Evolutionary conservation across 441 rosid genomes (phyloP).

Genomic region (Caryocar brasiliense): DNA sequence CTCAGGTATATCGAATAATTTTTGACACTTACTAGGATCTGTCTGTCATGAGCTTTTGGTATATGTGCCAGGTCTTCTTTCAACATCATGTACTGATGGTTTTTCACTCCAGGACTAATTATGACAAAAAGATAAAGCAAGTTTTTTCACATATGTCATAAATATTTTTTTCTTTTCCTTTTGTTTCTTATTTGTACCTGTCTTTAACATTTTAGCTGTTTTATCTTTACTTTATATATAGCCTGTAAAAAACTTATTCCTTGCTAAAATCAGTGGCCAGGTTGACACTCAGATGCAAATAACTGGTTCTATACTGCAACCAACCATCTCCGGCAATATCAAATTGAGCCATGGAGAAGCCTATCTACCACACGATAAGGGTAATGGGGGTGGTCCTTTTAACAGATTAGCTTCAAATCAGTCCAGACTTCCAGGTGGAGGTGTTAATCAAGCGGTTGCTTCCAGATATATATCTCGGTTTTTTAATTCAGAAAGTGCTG

Average conservation of each 20-base stretch:
- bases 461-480: slow-evolving; percentile 80
- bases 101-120: too few relatives aligned
- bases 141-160: too few relatives aligned
- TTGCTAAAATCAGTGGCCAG: slow-evolving; percentile 74
- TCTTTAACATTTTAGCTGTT: slow-evolving; percentile 1
- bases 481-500: slow-evolving; percentile 57
- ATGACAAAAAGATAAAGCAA: too few relatives aligned
- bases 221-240: slow-evolving; percentile 2
- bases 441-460: slow-evolving; percentile 70
- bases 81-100: background rate
- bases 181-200: background rate
- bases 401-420: slow-evolving; percentile 67
- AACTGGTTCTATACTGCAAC: slow-evolving; percentile 94
- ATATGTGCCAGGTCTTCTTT: background rate
- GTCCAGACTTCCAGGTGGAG: slow-evolving; percentile 57
- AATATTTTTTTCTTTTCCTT: background rate
- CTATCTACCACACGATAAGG: slow-evolving; percentile 94
- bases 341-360: slow-evolving; percentile 98
- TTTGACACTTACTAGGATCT: too few relatives aligned
- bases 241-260: slow-evolving; percentile 16
- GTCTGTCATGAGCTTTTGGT: background rate
- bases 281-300: slow-evolving; percentile 89
- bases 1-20: slow-evolving; percentile 44
- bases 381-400: slow-evolving; percentile 65
- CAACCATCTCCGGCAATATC: slow-evolving; percentile 85